Conservation (phyloP, 176 grass and related monocot species). For the Metroxylon sagu region DNA sequence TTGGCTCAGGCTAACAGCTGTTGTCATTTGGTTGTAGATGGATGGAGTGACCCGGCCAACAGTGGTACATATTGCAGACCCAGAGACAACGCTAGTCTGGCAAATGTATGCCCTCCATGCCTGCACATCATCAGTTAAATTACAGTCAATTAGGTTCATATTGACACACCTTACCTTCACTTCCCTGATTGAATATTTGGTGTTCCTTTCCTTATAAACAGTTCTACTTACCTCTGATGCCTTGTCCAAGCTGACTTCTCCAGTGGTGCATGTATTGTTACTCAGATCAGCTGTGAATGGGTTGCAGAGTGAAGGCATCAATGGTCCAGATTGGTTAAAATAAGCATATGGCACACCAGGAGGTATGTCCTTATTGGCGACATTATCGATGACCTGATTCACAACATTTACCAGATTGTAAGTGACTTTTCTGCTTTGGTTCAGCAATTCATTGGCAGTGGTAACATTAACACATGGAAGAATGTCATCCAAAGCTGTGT, state of each 20-base stretch:
- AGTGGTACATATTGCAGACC: slow-evolving; percentile 47
- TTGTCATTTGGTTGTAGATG: slow-evolving; percentile 67
- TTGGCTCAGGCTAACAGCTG: slow-evolving; percentile 44
- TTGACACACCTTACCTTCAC: no score
- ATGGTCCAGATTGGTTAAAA: slow-evolving; percentile 80
- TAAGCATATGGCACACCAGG: slow-evolving; percentile 29
- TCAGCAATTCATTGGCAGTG: slow-evolving; percentile 65
- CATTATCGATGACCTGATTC: slow-evolving; percentile 80
- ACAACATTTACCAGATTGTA: slow-evolving; percentile 70
- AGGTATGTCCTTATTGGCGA: slow-evolving; percentile 69
- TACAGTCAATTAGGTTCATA: no score
- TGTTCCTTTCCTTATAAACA: not conserved
- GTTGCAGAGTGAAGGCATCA: slow-evolving; percentile 66
- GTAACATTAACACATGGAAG: slow-evolving; percentile 67
- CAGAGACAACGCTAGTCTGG: slow-evolving; percentile 11
- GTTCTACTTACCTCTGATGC: slow-evolving; percentile 34
- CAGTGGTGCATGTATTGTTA: slow-evolving; percentile 27
- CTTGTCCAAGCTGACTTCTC: slow-evolving; percentile 49
- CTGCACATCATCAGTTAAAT: not conserved
- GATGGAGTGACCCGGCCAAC: slow-evolving; percentile 49
- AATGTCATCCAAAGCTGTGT: slow-evolving; percentile 78
- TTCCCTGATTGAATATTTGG: no score
- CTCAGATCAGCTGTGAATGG: slow-evolving; percentile 59
- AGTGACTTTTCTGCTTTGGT: slow-evolving; percentile 72
- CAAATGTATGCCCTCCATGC: slow-evolving; percentile 75